Percentiles rank a stretch among this genome's conserved stretches.
Conservation (phyloP, 129 eudicot species). For the Flaveria ramosissima region DNA sequence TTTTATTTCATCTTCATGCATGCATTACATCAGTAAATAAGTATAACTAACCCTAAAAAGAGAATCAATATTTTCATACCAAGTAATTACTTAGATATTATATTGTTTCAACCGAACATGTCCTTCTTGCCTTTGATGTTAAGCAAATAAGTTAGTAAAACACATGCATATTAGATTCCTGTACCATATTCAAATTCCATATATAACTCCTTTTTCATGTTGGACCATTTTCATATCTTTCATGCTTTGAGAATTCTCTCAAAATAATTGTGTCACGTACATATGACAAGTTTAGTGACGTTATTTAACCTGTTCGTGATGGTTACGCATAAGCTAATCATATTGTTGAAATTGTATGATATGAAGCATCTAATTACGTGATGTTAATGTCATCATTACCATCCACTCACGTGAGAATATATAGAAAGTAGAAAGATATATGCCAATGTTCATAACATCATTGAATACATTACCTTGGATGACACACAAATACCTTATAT, state of each 20-base stretch:
- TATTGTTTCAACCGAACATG: neutral
- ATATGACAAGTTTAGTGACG: neutral
- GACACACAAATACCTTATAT: no score
- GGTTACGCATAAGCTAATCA: neutral
- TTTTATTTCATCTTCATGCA: no score
- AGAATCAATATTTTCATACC: no score
- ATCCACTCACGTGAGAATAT: neutral
- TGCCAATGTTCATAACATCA: no score
- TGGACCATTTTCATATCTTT: neutral
- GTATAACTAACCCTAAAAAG: no score
- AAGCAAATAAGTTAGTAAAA: neutral
- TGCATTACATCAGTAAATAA: no score
- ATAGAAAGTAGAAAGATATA: no score
- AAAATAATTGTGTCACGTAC: neutral
- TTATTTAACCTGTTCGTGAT: neutral
- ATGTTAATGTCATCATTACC: neutral
- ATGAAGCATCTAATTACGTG: neutral
- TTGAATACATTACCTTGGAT: no score
- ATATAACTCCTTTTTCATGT: neutral
- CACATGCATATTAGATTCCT: neutral
- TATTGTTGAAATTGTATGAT: neutral
- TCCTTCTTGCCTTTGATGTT: conserved; percentile 2
- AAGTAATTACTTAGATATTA: no score
- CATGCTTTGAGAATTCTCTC: neutral
- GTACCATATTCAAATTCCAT: neutral